Evolutionary conservation across 305 asterid species (phyloP).

Genomic region (Euphrasia arctica): DNA sequence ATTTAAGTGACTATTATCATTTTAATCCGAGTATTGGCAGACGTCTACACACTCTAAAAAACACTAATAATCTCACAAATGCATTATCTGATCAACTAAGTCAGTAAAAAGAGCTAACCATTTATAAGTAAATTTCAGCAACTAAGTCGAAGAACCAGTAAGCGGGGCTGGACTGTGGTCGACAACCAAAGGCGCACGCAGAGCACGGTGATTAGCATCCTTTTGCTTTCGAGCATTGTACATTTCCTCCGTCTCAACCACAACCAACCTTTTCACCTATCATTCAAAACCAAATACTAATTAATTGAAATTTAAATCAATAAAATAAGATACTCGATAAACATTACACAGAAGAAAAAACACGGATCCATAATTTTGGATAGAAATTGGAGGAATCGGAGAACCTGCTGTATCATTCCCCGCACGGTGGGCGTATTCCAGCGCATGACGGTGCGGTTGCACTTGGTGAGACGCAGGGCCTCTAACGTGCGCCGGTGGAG

Average conservation of each 20-base stretch:
- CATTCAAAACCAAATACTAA: neutral
- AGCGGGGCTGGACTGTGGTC: constrained; percentile 40
- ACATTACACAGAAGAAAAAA: neutral
- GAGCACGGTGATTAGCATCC: constrained; percentile 50
- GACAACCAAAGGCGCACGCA: constrained; percentile 67
- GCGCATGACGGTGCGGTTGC: constrained; percentile 87
- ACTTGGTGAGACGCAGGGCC: constrained; percentile 79
- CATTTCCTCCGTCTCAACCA: constrained; percentile 91
- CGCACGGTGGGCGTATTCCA: constrained; percentile 82
- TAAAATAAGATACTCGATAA: neutral
- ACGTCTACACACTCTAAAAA: neutral
- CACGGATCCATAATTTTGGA: too few species aligned
- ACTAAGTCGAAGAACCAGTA: constrained; percentile 23
- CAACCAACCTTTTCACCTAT: constrained; percentile 85
- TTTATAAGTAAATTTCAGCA: constrained; percentile 4
- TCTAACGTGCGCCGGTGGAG: constrained; percentile 96
- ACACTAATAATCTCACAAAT: neutral
- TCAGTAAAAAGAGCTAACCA: neutral
- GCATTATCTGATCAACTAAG: neutral
- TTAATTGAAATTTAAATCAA: neutral
- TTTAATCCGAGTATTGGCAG: too few species aligned
- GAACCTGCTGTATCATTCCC: constrained; percentile 95
- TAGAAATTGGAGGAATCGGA: neutral
- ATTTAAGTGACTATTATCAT: too few species aligned
- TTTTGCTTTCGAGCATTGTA: constrained; percentile 75